Conservation (phyloP, 345 rosid species). For the Brassica cretica region DNA sequence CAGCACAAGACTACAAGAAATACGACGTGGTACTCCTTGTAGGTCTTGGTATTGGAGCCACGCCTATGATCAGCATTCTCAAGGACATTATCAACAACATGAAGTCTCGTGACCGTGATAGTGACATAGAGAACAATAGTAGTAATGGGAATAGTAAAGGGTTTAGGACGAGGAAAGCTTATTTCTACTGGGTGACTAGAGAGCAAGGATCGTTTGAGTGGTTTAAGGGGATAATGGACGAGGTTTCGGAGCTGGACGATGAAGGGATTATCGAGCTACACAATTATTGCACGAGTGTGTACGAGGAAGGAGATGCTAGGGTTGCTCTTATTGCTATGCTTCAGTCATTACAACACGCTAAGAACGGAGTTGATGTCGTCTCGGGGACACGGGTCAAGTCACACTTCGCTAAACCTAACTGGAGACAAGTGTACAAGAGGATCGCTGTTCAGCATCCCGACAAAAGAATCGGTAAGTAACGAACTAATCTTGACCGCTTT, state of each 20-base stretch:
- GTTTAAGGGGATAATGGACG: constrained; percentile 94
- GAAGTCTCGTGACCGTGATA: constrained; percentile 26
- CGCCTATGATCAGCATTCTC: constrained; percentile 89
- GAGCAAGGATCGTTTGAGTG: constrained; percentile 96
- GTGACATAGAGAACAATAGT: constrained; percentile 40
- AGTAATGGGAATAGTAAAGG: constrained; percentile 37
- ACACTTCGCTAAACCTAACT: constrained; percentile 85
- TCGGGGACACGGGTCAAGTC: constrained; percentile 84
- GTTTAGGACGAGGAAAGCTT: constrained; percentile 70
- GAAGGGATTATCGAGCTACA: constrained; percentile 70
- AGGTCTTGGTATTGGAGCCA: constrained; percentile 91
- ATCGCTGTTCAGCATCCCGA: constrained; percentile 61
- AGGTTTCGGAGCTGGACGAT: constrained; percentile 80
- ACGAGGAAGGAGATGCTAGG: constrained; percentile 92
- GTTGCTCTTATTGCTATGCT: constrained; percentile 87
- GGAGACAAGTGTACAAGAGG: constrained; percentile 85
- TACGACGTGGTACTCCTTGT: constrained; percentile 82
- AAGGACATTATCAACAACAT: constrained; percentile 91
- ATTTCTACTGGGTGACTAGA: constrained; percentile 91
- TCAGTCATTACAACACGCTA: constrained; percentile 81
- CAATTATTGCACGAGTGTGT: constrained; percentile 89
- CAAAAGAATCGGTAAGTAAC: constrained; percentile 67
- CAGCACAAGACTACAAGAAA: constrained; percentile 91
- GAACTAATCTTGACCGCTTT: not conserved
- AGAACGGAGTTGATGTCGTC: constrained; percentile 84